Evolutionary conservation across 2,329 filamentous ascomycete genomes (phyloP), one percentile per base, ranked within the genome.

Genomic region (Aspergillus japonicus): DNA sequence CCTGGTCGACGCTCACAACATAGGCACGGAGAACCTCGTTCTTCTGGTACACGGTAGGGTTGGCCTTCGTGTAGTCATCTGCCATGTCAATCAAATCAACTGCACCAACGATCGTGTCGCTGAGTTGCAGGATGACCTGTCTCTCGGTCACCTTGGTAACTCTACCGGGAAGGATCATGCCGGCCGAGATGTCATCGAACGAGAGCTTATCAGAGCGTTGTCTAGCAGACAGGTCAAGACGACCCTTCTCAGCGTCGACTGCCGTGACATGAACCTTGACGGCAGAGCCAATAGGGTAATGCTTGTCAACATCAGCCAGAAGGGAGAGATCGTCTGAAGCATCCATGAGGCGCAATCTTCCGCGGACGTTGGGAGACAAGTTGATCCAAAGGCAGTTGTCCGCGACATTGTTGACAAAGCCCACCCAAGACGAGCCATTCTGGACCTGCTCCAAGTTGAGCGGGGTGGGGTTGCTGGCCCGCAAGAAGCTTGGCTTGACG

Each of bases 221-320:
- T 57, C 87, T 86, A 5, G 90, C 90, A n/a, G 91, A 89, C 35
- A 99, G 83, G 73, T 98, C 92, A 29, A 99, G 83, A 54, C 87
- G 89, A 59, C 89, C 89, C 68, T 89, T 89, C 31, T 85, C 81
- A 33, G 83, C 75, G 72, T 98, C 88, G 3, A 96, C 86, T 2
- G 83, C 82, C 57, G 90, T 87, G 21, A 96, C 92, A 26, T 87
- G 87, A 11, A 93, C 91, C 72, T 87, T 89, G 49, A 99, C 77
- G 5, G 92, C 95, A 50, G 90, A 95, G n/a, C 95, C 95, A 44
- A 96, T 76, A 0, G 95, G 94, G 75, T 96, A 98, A 75, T 91
- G 90, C 63, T 85, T 83, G 51, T 87, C 83, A 3, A 97, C 78
- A 68, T 96, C 86, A 33, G 88, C 85, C 39, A 96, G 80, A 57